Evolutionary conservation across 106 monocot genomes (phyloP), one percentile per base, ranked within the genome.

Genomic region (Iris macrosiphon): DNA sequence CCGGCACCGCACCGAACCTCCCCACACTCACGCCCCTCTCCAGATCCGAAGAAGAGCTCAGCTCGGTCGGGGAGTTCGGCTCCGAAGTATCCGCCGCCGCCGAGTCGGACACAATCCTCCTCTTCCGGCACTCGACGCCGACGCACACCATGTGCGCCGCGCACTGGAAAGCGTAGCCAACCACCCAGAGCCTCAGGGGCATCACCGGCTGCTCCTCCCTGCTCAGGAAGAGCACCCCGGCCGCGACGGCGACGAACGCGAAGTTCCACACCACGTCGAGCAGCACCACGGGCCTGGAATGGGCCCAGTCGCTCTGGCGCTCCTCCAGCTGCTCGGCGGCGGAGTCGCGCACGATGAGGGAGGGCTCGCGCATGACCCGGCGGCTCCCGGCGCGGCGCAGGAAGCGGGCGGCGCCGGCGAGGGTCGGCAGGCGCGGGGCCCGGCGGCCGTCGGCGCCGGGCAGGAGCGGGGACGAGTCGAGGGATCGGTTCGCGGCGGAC

Each of bases 201-300:
- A 66, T 61, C 45, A 60, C 45, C 17, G 75, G 79, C 50, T 13
- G 18, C 75, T 85, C 84, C 0, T 35, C 31, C 15, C 39, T 6
- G 68, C 76, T 76, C 28, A 64, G 10, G 4, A 66, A 17, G 15
- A 73, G 38, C 17, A 86, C 72, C 8, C 38, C 69, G 4, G 42
- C 69, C 12, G 80, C 49, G 12, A 69, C 73, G 0, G 40, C 53
- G 17, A 85, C 80, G 39, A 85, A 85, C 31, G 73, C 69, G 7
- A 85, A 25, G 42, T 85, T 85, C 85, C 85, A 85, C 16, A 85
- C 51, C 35, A 80, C 27, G 49, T 85, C 85, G 43, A 85, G 65
- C 20, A 76, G 28, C 31, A 85, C 69, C 37, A 80, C 80, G 1
- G 80, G 80, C 41, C 70, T 53, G 16, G 80, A 76, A 33, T 76